phyloP scores from a whole-genome alignment of 805 yeast genomes.

The Suhomyces vadensis region DNA sequence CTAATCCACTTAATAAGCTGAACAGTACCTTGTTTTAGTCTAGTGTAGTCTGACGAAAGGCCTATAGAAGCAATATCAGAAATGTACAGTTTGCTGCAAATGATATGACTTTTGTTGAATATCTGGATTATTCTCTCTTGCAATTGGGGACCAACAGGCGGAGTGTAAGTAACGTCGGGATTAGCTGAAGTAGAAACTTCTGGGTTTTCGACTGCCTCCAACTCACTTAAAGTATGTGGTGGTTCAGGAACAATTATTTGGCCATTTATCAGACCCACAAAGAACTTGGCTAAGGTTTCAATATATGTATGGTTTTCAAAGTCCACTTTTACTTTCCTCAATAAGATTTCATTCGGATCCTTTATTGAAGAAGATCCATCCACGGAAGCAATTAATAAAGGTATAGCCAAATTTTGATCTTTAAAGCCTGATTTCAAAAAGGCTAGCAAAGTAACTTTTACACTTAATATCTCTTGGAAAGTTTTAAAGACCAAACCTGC shows the following conservation, averaged over 20 bases:
- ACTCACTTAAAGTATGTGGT: not conserved
- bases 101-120: conserved; percentile 52
- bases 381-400: conserved; percentile 61
- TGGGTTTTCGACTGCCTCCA: not conserved
- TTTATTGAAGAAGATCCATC: conserved; percentile 59
- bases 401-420: conserved; percentile 41
- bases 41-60: conserved; percentile 52
- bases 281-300: conserved; percentile 46
- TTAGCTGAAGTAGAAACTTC: conserved; percentile 23
- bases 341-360: conserved; percentile 51
- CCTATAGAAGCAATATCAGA: conserved; percentile 59
- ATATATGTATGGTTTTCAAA: conserved; percentile 51
- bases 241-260: not conserved
- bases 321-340: conserved; percentile 53
- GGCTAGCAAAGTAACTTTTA: conserved; percentile 31
- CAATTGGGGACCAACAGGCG: conserved; percentile 54
- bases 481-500: conserved; percentile 64
- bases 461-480: conserved; percentile 41
- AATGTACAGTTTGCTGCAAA: conserved; percentile 44
- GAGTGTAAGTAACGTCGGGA: conserved; percentile 15
- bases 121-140: conserved; percentile 58
- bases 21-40: conserved; percentile 57
- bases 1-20: conserved; percentile 66
- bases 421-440: conserved; percentile 45
- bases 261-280: conserved; percentile 41